phyloP scores from a whole-genome alignment of 352 stramenopile species.

The Pythium brachiatum region DNA sequence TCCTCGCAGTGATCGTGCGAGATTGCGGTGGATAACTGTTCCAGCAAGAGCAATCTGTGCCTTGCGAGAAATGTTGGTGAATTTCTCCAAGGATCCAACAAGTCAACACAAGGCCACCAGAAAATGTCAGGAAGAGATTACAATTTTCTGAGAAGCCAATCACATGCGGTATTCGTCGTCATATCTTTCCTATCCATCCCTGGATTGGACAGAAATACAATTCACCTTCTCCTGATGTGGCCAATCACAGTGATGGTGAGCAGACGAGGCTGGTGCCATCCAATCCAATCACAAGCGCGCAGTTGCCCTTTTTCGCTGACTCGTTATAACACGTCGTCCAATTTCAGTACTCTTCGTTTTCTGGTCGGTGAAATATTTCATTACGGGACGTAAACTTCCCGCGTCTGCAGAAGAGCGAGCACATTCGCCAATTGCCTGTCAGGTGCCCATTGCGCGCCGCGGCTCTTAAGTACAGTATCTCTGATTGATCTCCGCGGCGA shows the following conservation, averaged over 20 bases:
- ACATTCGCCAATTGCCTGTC: background rate
- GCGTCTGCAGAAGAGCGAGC: background rate
- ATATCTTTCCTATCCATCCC: too few relatives aligned
- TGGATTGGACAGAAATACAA: background rate
- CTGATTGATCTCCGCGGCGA: background rate
- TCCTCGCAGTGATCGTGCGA: too few relatives aligned
- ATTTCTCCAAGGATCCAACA: too few relatives aligned
- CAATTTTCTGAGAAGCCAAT: background rate
- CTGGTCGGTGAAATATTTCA: background rate
- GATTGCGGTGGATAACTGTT: too few relatives aligned
- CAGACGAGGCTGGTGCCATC: background rate
- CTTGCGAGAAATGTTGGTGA: too few relatives aligned
- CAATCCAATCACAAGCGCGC: background rate
- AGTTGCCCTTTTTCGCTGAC: background rate
- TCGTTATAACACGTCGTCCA: background rate
- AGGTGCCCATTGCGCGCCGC: background rate
- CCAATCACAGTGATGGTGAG: background rate
- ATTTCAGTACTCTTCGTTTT: background rate
- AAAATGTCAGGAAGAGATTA: background rate
- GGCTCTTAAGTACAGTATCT: background rate
- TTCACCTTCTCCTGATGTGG: background rate
- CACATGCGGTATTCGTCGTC: background rate
- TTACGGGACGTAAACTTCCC: background rate
- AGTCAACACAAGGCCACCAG: too few relatives aligned
- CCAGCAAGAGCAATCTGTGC: too few relatives aligned